phyloP scores from a whole-genome alignment of 345 rosid genomes.

The Conringia planisiliqua region DNA sequence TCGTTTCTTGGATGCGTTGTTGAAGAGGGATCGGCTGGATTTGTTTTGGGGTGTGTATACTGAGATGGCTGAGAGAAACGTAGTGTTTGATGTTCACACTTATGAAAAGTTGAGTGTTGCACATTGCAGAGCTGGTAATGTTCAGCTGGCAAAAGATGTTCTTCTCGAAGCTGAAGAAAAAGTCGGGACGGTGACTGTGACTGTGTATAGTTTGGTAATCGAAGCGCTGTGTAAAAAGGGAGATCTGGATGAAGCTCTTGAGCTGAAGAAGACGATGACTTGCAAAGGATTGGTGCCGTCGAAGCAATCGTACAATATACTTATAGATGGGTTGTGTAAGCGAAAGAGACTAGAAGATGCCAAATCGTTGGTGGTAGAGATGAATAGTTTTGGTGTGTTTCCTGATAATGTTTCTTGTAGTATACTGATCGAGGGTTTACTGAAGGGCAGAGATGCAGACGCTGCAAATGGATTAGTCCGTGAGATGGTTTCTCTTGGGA shows the following conservation, averaged over 20 bases:
- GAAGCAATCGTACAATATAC: slow-evolving; percentile 39
- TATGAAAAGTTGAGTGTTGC: slow-evolving; percentile 56
- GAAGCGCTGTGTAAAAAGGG: slow-evolving; percentile 56
- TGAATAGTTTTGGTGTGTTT: slow-evolving; percentile 44
- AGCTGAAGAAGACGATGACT: slow-evolving; percentile 46
- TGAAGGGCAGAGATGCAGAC: slow-evolving; percentile 47
- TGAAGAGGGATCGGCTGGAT: slow-evolving; percentile 46
- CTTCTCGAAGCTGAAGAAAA: slow-evolving; percentile 50
- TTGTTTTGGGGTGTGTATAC: slow-evolving; percentile 64
- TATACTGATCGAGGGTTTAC: slow-evolving; percentile 57
- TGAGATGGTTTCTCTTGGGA: slow-evolving; percentile 55
- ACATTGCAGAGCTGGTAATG: slow-evolving; percentile 53
- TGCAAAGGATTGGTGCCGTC: slow-evolving; percentile 48
- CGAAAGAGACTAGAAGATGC: slow-evolving; percentile 55
- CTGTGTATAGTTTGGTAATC: slow-evolving; percentile 53
- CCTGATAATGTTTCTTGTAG: slow-evolving; percentile 46
- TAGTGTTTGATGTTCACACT: slow-evolving; percentile 49
- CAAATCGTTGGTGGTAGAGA: slow-evolving; percentile 49
- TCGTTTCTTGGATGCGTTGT: slow-evolving; percentile 52
- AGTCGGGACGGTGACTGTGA: slow-evolving; percentile 42
- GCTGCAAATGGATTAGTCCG: slow-evolving; percentile 58
- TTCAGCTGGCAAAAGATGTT: slow-evolving; percentile 38
- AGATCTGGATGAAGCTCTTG: slow-evolving; percentile 51
- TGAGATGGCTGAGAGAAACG: slow-evolving; percentile 46
- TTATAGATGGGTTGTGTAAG: slow-evolving; percentile 59